A percentile compares a stretch with the other conserved stretches of the same genome.
Conservation (phyloP, 768 basidiomycete species). For the Terana coerulea region DNA sequence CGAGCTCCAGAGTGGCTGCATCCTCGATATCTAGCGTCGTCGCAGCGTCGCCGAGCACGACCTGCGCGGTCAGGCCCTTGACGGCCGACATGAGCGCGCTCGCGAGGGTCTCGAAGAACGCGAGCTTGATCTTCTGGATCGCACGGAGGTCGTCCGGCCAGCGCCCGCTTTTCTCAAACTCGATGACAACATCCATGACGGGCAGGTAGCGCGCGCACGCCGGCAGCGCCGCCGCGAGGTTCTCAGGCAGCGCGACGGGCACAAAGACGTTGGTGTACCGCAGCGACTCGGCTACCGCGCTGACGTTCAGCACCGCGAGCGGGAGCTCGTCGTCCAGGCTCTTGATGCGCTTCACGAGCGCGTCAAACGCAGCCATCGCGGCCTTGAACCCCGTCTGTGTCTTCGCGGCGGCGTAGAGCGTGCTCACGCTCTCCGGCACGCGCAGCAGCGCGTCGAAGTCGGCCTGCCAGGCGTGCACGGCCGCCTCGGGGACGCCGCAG, state of each 20-base stretch:
- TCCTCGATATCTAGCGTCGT: slow-evolving; percentile 59
- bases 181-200: slow-evolving; percentile 70
- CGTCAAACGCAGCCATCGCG: slow-evolving; percentile 76
- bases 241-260: slow-evolving; percentile 67
- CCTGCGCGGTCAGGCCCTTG: slow-evolving; percentile 48
- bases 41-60: slow-evolving; percentile 53
- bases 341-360: slow-evolving; percentile 71
- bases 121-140: slow-evolving; percentile 91
- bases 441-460: slow-evolving; percentile 56
- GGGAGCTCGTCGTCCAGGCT: slow-evolving; percentile 69
- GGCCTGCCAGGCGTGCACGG: slow-evolving; percentile 55
- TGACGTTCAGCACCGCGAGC: slow-evolving; percentile 71
- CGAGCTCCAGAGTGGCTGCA: slow-evolving; percentile 66
- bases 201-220: slow-evolving; percentile 61
- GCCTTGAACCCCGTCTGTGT: slow-evolving; percentile 60
- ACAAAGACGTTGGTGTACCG: slow-evolving; percentile 82
- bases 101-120: slow-evolving; percentile 83
- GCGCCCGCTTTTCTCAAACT: slow-evolving; percentile 87
- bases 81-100: slow-evolving; percentile 52
- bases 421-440: slow-evolving; percentile 53
- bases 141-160: slow-evolving; percentile 96
- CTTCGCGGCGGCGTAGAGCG: slow-evolving; percentile 32
- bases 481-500: slow-evolving; percentile 56
- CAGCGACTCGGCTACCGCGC: slow-evolving; percentile 66
- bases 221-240: slow-evolving; percentile 49